phyloP scores from a whole-genome alignment of 2,329 filamentous ascomycete species.

The Stagonosporopsis chrysanthemi region DNA sequence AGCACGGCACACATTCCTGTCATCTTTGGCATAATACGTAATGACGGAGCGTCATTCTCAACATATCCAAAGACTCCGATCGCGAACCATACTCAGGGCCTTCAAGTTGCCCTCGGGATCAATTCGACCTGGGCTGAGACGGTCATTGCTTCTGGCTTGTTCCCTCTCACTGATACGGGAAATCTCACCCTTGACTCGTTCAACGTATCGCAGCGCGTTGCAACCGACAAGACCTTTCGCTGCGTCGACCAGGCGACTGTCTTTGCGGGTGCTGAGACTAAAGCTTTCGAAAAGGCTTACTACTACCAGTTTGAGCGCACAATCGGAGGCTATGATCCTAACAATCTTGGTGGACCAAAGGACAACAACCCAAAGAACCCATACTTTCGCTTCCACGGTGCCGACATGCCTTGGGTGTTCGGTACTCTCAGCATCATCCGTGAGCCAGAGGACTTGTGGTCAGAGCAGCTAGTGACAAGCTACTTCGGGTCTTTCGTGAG shows the following conservation, averaged over 20 bases:
- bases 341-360: constrained; percentile 58
- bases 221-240: constrained; percentile 67
- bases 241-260: constrained; percentile 67
- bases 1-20: constrained; percentile 60
- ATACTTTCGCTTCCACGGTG: constrained; percentile 66
- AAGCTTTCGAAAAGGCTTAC: constrained; percentile 60
- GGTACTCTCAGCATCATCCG: constrained; percentile 60
- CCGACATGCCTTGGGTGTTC: constrained; percentile 61
- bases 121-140: constrained; percentile 48
- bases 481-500: constrained; percentile 63
- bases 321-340: constrained; percentile 62
- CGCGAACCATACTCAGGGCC: constrained; percentile 52
- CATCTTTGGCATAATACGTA: constrained; percentile 63
- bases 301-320: constrained; percentile 69
- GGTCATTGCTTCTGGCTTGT: constrained; percentile 54
- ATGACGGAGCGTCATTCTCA: constrained; percentile 65
- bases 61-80: constrained; percentile 57
- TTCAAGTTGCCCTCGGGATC: constrained; percentile 57
- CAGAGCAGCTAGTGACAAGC: constrained; percentile 54
- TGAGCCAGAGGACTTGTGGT: constrained; percentile 59
- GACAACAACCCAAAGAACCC: constrained; percentile 60
- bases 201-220: constrained; percentile 62
- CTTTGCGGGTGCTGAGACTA: constrained; percentile 56
- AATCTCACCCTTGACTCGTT: constrained; percentile 64
- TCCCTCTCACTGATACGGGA: constrained; percentile 58